phyloP scores from a whole-genome alignment of 176 grass and related monocot species.

The Carex littledalei region DNA sequence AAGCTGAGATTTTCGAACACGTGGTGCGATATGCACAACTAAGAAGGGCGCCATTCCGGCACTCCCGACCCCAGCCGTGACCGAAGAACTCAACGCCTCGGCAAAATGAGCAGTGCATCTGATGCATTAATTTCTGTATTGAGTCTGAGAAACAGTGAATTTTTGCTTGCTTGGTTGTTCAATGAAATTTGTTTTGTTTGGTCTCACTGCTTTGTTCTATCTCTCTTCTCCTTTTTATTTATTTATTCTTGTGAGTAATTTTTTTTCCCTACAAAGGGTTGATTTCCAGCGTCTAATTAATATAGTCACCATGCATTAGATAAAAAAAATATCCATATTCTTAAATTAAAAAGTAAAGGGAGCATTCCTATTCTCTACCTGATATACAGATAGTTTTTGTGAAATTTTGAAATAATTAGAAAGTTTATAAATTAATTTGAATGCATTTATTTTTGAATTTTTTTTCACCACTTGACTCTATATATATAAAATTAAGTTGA shows the following conservation, averaged over 20 bases:
- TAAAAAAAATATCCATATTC: not conserved
- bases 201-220: not conserved
- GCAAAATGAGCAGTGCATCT: constrained; percentile 27
- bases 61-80: constrained; percentile 45
- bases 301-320: not conserved
- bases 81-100: constrained; percentile 39
- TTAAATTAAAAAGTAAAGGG: no score
- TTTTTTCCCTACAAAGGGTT: no score
- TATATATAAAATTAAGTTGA: no score
- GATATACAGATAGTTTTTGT: no score
- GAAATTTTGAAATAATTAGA: no score
- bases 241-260: no score
- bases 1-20: constrained; percentile 80
- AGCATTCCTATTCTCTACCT: no score
- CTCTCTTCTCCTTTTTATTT: not conserved
- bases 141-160: no score
- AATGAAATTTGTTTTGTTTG: not conserved
- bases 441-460: no score
- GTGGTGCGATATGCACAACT: constrained; percentile 84
- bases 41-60: constrained; percentile 91
- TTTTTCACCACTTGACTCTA: no score
- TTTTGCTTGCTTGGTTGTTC: not conserved
- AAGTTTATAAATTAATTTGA: no score
- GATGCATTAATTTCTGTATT: not conserved
- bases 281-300: no score